These are phyloP conservation scores for Aspergillus biplanus DNA, from an alignment of 495 filamentous ascomycete species.

Conservation along the genomic window DNA sequence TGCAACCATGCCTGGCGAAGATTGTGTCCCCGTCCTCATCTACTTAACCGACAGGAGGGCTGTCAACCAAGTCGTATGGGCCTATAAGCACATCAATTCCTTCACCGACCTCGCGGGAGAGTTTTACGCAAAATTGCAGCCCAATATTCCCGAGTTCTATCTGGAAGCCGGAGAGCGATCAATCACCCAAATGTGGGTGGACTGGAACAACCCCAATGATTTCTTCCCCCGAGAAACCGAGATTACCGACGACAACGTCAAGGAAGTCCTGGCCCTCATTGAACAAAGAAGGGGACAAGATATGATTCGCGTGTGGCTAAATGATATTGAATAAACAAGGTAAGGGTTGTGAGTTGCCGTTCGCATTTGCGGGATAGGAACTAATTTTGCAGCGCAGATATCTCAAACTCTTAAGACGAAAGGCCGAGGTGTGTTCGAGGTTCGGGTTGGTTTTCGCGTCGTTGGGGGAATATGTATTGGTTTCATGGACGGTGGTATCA, in stretches of 20 bases:
- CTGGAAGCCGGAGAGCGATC: slow-evolving; percentile 1
- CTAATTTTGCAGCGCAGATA: too few relatives aligned
- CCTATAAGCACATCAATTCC: not conserved
- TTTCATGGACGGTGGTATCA: too few relatives aligned
- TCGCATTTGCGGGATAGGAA: too few relatives aligned
- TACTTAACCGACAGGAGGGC: not conserved
- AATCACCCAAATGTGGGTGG: slow-evolving; percentile 13
- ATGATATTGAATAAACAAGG: slow-evolving; percentile 10
- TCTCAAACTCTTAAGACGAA: too few relatives aligned
- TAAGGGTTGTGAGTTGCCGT: not conserved
- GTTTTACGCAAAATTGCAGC: slow-evolving; percentile 4
- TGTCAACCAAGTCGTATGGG: not conserved
- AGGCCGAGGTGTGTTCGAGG: too few relatives aligned
- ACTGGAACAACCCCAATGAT: not conserved
- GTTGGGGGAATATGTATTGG: too few relatives aligned
- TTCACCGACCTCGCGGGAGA: not conserved
- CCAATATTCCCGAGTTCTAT: slow-evolving; percentile 15
- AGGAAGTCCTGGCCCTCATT: not conserved
- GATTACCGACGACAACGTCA: slow-evolving; percentile 1
- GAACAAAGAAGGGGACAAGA: not conserved
- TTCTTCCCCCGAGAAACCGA: slow-evolving; percentile 7
- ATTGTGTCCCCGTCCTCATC: not conserved
- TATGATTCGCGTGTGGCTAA: slow-evolving; percentile 13
- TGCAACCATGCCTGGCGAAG: too few relatives aligned
- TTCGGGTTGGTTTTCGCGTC: too few relatives aligned